Evolutionary conservation across 768 basidiomycete genomes (phyloP).

Genomic region (Mycena olivaceomarginata): DNA sequence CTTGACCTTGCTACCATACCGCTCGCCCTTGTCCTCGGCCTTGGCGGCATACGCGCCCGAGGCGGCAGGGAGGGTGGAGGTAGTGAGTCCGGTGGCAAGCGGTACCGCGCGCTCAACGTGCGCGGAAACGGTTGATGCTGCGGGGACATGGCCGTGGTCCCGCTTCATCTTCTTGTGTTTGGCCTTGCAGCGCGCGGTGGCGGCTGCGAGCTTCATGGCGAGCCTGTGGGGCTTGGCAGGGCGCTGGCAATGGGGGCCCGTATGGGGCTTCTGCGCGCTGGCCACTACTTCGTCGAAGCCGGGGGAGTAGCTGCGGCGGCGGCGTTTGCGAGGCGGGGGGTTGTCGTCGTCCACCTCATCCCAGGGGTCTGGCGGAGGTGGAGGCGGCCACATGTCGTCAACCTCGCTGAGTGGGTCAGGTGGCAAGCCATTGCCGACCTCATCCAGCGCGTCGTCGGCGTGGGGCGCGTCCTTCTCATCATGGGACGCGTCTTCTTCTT

Average conservation of each 20-base stretch:
- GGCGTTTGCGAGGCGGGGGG: background rate
- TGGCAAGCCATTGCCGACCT: no score
- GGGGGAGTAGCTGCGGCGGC: background rate
- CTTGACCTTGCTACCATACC: no score
- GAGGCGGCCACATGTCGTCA: no score
- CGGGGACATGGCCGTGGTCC: background rate
- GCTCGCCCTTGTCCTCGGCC: no score
- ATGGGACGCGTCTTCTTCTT: slow-evolving; percentile 11
- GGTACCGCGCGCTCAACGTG: background rate
- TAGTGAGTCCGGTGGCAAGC: background rate
- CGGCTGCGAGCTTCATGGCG: background rate
- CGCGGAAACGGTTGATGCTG: background rate
- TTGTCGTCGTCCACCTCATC: background rate
- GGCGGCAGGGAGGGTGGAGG: no score
- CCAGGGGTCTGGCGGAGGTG: background rate
- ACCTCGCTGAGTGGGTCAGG: no score
- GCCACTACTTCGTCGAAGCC: background rate
- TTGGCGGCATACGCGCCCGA: no score
- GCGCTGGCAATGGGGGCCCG: slow-evolving; percentile 7
- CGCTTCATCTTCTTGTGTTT: background rate
- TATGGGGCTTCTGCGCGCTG: background rate
- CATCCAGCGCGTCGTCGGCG: no score
- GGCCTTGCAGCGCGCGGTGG: background rate
- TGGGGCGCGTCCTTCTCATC: background rate
- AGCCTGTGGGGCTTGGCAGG: background rate